These are phyloP conservation scores for Lepidium africanum DNA, from an alignment of 345 rosid species.

Conservation along the genomic window DNA sequence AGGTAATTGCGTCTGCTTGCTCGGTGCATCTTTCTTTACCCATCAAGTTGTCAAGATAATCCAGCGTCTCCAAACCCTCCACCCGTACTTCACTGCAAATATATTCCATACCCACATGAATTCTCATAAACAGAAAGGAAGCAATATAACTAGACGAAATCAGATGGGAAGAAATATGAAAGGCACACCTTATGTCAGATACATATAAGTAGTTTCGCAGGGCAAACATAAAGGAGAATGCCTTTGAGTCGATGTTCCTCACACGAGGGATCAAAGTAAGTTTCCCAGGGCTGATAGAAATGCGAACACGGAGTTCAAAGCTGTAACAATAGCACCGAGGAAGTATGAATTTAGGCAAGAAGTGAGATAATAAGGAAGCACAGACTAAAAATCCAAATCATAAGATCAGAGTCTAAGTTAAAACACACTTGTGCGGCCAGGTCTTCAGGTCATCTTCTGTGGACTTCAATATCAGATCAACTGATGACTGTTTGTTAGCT, in stretches of 20 bases:
- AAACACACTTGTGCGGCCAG: conserved; percentile 76
- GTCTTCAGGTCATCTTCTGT: conserved; percentile 69
- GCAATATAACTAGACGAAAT: not conserved
- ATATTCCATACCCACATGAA: conserved; percentile 17
- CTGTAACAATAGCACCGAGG: conserved; percentile 33
- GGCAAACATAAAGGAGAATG: conserved; percentile 73
- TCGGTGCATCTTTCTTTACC: conserved; percentile 70
- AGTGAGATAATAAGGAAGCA: not conserved
- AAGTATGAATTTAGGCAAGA: not conserved
- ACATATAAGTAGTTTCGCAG: conserved; percentile 71
- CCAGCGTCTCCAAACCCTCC: conserved; percentile 97
- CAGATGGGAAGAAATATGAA: not conserved
- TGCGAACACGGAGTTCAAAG: conserved; percentile 83
- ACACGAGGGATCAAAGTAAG: conserved; percentile 88
- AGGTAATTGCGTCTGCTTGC: conserved; percentile 96
- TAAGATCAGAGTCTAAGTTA: not conserved
- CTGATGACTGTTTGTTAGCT: conserved; percentile 55
- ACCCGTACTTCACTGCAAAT: conserved; percentile 90
- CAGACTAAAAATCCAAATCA: not conserved
- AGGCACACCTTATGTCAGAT: conserved; percentile 81
- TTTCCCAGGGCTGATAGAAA: conserved; percentile 68
- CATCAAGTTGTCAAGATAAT: conserved; percentile 75
- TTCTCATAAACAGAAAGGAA: not conserved
- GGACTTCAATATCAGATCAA: conserved; percentile 72
- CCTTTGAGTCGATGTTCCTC: conserved; percentile 75